Conservation (phyloP, 352 stramenopile species). For the Phytophthora tentaculata region DNA sequence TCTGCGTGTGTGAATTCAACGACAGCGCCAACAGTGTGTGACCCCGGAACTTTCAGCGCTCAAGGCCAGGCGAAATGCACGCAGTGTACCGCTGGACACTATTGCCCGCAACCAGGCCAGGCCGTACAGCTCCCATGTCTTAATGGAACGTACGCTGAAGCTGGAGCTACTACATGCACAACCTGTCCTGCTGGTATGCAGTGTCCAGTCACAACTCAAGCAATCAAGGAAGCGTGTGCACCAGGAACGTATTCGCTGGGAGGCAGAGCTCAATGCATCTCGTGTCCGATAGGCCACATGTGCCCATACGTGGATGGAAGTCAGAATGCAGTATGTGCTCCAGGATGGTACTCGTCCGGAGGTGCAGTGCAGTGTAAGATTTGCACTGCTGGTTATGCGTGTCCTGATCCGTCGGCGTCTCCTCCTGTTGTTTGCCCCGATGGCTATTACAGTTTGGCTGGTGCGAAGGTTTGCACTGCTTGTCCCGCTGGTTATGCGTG, state of each 20-base stretch:
- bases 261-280: slow-evolving; percentile 52
- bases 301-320: slow-evolving; percentile 59
- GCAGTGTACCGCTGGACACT: slow-evolving; percentile 58
- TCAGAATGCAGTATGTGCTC: slow-evolving; percentile 49
- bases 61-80: slow-evolving; percentile 58
- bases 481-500: slow-evolving; percentile 83
- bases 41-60: slow-evolving; percentile 57
- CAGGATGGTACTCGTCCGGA: slow-evolving; percentile 49
- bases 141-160: slow-evolving; percentile 55
- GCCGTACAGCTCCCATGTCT: slow-evolving; percentile 54
- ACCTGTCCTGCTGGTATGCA: slow-evolving; percentile 64
- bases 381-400: slow-evolving; percentile 70
- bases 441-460: slow-evolving; percentile 69
- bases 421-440: slow-evolving; percentile 45
- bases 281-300: slow-evolving; percentile 55
- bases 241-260: slow-evolving; percentile 71
- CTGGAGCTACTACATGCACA: slow-evolving; percentile 51
- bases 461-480: slow-evolving; percentile 53
- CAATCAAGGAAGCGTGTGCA: slow-evolving; percentile 47
- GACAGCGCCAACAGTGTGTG: slow-evolving; percentile 43
- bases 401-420: slow-evolving; percentile 44
- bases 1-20: slow-evolving; percentile 41
- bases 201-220: slow-evolving; percentile 54
- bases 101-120: slow-evolving; percentile 57
- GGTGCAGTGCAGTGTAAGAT: slow-evolving; percentile 57